Percentiles rank a stretch among this genome's conserved stretches.
phyloP scores from a whole-genome alignment of 192 early-diverging fungal species.

The Rhizoclosmatium sp. region DNA sequence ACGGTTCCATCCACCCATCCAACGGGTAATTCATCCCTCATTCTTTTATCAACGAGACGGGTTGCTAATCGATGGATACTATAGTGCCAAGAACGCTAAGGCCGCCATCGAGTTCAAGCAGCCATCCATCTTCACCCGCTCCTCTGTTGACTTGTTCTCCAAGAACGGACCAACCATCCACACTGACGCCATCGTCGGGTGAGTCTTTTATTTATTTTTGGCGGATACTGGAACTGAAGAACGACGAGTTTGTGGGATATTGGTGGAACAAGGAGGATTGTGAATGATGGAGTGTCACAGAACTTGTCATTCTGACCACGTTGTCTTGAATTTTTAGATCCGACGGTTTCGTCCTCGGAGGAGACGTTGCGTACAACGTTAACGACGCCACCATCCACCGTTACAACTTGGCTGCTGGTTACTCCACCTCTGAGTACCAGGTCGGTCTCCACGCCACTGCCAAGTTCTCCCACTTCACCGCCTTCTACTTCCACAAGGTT shows the following conservation, averaged over 20 bases:
- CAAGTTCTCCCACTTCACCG: constrained; percentile 87
- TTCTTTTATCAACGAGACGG: background rate
- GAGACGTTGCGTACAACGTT: constrained; percentile 94
- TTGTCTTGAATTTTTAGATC: constrained; percentile 28
- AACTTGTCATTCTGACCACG: background rate
- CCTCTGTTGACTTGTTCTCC: constrained; percentile 88
- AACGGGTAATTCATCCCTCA: constrained; percentile 59
- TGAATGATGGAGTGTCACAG: background rate
- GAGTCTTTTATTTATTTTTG: constrained; percentile 6
- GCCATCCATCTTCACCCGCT: constrained; percentile 88
- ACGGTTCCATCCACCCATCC: constrained; percentile 83
- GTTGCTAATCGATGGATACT: background rate
- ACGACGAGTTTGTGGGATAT: too few relatives aligned
- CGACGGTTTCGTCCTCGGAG: constrained; percentile 91
- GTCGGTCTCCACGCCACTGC: constrained; percentile 90
- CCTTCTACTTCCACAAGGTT: constrained; percentile 98
- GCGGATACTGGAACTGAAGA: too few relatives aligned
- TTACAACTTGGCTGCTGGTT: constrained; percentile 90
- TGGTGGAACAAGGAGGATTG: background rate
- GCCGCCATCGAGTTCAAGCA: constrained; percentile 83
- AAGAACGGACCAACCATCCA: constrained; percentile 86
- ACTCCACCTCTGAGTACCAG: constrained; percentile 85
- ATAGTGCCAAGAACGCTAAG: constrained; percentile 35
- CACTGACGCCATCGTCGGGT: constrained; percentile 86
- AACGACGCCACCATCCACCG: constrained; percentile 85